Base-by-base conservation (phyloP, 148 eudicot genomes). In the Silene latifolia region DNA sequence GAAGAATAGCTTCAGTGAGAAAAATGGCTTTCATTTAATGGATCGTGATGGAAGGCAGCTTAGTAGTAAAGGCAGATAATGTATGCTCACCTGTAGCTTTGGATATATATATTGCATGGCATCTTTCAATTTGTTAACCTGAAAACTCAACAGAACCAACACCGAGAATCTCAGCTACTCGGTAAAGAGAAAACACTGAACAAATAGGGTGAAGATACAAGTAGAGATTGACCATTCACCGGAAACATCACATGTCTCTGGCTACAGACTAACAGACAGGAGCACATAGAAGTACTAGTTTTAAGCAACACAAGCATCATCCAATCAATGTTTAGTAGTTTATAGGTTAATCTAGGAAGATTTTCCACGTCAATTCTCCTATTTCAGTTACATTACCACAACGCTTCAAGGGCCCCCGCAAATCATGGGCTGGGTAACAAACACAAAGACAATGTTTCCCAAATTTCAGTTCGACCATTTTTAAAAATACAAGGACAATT, bases 41-140 rank as follows among this genome's bases (percentile, higher is more conserved):
- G 66, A 19, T 64, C 60, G 23, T 57, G 60, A 46, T 25, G 23
- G 66, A 48, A 58, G n/a, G 27, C 17, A 73, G 67, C 24, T 8
- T 4, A 8, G 11, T 19, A 75, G 2, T 61, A 74, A 74, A 63
- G 24, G 4, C 44, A 47, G 77, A 67, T 25, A 71, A 8, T 19
- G 67, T 8, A 48, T 51, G 42, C 44, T 74, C 82, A 94, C 98
- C 98, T 92, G 93, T 76, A 94, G 80, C 82, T 89, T 91, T 42
- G 87, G 90, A 82, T 91, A 92, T 62, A 90, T 88, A 74, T 82
- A 76, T 48, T 88, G 82, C 98, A 94, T 90, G 69, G 93, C 97
- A 69, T 94, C 97, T 88, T 89, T 91, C 81, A 94, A 65, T 80
- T 86, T 87, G 79, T 82, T 80, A 20, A 91, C 97, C 98, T 94